Evolutionary conservation across 2,329 filamentous ascomycete species (phyloP), one percentile per base, ranked within the genome.

Genomic region (Fusarium hainanense): DNA sequence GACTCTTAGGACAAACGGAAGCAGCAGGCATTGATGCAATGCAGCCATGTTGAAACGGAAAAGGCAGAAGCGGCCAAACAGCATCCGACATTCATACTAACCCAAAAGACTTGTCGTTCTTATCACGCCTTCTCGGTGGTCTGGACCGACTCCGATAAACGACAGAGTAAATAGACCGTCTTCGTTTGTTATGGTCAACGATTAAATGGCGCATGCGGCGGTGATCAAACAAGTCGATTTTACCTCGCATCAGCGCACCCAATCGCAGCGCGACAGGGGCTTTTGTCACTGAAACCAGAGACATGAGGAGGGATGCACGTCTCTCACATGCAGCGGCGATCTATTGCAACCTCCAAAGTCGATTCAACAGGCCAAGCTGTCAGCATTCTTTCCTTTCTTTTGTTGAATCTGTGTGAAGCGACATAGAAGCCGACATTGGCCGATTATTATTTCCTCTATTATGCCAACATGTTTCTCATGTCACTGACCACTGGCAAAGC

Each of bases 191-290:
- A 37, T 41, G 46, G 27, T 25, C 50, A 18, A 46, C 11, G 40
- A 65, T 64, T 70, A 66, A 67, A 66, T 70, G 28, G 63, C 68
- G 63, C 68, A 66, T 66, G 23, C 48, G 62, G 54, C 57, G 68
- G 55, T 64, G 57, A 54, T 66, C 49, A 57, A 63, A 63, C 54
- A 68, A 37, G 34, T 37, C 54, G 41, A 59, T 59, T 60, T 20
- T 60, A 63, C 63, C 43, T 62, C 55, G 55, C 18, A 57, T 48
- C 48, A 50, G 46, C 37, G 41, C 54, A 37, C 23, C 68, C 68
- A 70, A 71, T 71, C 44, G 52, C 50, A 55, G 30, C 13, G 23
- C n/a, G 51, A 37, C 47, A 50, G 21, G 48, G 55, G 54, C 27
- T 30, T 37, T 54, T 48, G 54, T 54, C 42, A 23, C 54, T 70